Conservation (phyloP, 2,329 filamentous ascomycete genomes). For the Colletotrichum sublineola region DNA sequence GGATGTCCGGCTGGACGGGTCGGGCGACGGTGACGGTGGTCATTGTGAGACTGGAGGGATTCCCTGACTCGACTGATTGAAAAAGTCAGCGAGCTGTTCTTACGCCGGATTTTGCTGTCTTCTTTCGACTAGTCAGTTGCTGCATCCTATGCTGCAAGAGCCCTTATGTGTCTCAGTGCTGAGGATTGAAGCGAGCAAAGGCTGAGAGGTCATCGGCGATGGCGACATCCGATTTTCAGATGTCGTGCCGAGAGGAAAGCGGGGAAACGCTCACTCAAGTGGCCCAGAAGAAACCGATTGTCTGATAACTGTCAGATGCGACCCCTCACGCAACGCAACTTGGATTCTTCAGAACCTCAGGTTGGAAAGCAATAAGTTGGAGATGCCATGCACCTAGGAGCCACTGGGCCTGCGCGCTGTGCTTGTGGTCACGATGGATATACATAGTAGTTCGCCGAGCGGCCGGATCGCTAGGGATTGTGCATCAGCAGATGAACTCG, state of each 20-base stretch:
- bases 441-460: not conserved
- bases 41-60: not conserved
- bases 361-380: not conserved
- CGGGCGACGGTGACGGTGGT: slow-evolving; percentile 43
- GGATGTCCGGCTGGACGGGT: slow-evolving; percentile 69
- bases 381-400: not conserved
- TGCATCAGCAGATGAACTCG: not conserved
- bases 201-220: not conserved
- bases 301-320: not conserved
- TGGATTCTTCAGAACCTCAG: not conserved
- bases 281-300: not conserved
- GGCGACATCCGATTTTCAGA: slow-evolving; percentile 28
- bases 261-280: slow-evolving; percentile 1
- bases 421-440: too few species aligned
- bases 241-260: slow-evolving; percentile 36
- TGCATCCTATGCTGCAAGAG: not conserved
- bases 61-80: not conserved
- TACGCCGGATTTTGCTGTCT: not conserved
- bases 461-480: too few species aligned
- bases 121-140: not conserved
- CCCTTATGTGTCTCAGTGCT: not conserved
- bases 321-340: not conserved
- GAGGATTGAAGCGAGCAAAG: not conserved
- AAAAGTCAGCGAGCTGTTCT: not conserved
- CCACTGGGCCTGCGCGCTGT: too few species aligned